Conservation (phyloP, 176 grass and related monocot species). For the Paspalum notatum region DNA sequence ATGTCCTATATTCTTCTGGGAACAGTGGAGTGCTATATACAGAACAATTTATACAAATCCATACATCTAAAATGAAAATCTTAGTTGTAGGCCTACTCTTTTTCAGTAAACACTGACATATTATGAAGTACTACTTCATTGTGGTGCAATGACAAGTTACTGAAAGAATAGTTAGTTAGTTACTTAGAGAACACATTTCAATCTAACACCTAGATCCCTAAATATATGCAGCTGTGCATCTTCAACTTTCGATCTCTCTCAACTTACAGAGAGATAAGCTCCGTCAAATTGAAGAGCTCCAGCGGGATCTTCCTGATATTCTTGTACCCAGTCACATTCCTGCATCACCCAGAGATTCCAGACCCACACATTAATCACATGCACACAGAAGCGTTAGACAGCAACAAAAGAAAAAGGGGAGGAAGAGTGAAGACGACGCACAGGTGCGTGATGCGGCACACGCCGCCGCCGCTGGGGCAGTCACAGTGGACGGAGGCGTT, state of each 20-base stretch:
- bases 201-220: neutral
- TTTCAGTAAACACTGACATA: neutral
- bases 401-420: neutral
- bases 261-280: conserved; percentile 56
- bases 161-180: neutral
- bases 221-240: neutral
- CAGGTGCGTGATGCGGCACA: conserved; percentile 50
- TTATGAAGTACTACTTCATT: neutral
- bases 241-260: neutral
- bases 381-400: neutral
- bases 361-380: neutral
- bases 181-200: neutral
- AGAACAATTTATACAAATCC: neutral
- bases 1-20: neutral
- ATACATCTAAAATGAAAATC: neutral
- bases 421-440: conserved; percentile 12
- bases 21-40: neutral
- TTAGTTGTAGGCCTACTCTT: neutral
- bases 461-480: neutral
- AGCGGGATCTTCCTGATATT: conserved; percentile 38
- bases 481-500: conserved; percentile 32
- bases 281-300: conserved; percentile 50
- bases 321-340: conserved; percentile 46
- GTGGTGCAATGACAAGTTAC: neutral
- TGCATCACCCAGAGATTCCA: conserved; percentile 38